Base-by-base conservation (phyloP, 2,329 filamentous ascomycete genomes). In the Colletotrichum horii region DNA sequence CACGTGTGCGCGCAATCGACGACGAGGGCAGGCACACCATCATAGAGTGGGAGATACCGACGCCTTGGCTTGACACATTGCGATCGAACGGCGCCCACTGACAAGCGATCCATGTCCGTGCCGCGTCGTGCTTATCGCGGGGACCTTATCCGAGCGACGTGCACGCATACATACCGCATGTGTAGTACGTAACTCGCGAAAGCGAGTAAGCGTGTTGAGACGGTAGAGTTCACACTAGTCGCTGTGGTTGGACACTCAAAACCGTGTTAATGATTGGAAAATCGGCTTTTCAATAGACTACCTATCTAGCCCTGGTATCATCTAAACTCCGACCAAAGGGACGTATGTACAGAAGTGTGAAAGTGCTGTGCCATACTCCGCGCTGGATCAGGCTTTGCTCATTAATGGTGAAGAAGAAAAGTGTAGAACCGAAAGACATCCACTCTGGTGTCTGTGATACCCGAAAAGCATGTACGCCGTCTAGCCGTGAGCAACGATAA, bases 271-370 rank as follows among this genome's bases (percentile, higher is more conserved):
- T 24, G 52, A n/a, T 34, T 30, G 38, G 38, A 48, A 66, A 43
- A 55, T 52, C 22, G 32, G 43, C 43, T 70, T 71, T 38, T 43
- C 36, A 55, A 30, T 66, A 30, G 52, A 72, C 69, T 48, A 34
- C 30, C 62, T 43, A 26, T 34, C 56, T 43, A 60, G 32, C 62
- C 73, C 73, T 75, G 69, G 69, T 75, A 75, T 75, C 72, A 72
- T 75, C 62, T 58, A 67, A 48, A n/a, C 32, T 67, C 24, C 34
- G 26, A 28, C 52, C 30, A 71, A 62, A 67, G 28, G 16, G 28
- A 66, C 26, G n/a, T 67, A 62, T 71, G 38, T 75, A 75, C 71
- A 74, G 28, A 28, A 30, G 38, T 52, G 62, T 55, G 12, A n/a
- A 34, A n/a, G 52, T 36, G 28, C 60, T 64, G 24, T 64, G 69